Conservation (phyloP, 257 asterid species). For the Nicotiana sylvestris region DNA sequence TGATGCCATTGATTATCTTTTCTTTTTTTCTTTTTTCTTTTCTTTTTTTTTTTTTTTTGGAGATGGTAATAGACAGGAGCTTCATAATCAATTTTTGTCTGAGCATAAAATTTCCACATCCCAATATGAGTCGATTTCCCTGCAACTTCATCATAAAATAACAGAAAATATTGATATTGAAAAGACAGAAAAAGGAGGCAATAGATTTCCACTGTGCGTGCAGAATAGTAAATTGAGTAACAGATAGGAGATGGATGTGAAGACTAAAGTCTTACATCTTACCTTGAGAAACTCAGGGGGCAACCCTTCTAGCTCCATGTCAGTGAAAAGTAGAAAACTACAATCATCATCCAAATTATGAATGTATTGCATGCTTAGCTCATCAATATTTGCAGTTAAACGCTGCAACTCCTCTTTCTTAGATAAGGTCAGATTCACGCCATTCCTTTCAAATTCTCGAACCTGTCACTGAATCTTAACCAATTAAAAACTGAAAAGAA, state of each 20-base stretch:
- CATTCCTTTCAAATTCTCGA: constrained; percentile 89
- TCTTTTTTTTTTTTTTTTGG: too few relatives aligned
- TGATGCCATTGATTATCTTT: background rate
- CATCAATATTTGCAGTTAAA: constrained; percentile 67
- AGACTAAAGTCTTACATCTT: constrained; percentile 3
- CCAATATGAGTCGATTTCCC: background rate
- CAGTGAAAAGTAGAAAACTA: constrained; percentile 56
- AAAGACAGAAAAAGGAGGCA: constrained; percentile 15
- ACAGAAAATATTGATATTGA: background rate
- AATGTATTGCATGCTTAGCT: constrained; percentile 75
- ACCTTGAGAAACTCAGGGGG: constrained; percentile 83
- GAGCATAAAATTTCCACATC: background rate
- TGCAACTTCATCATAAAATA: background rate
- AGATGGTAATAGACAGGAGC: too few relatives aligned
- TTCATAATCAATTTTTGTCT: background rate
- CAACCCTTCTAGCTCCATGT: constrained; percentile 73
- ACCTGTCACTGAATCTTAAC: constrained; percentile 85
- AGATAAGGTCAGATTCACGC: constrained; percentile 71
- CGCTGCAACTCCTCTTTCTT: constrained; percentile 89
- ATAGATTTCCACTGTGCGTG: background rate
- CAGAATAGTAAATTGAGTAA: background rate
- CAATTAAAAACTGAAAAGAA: constrained; percentile 39
- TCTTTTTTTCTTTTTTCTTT: too few relatives aligned
- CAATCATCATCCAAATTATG: constrained; percentile 65
- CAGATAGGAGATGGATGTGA: background rate